Conservation (phyloP, 345 rosid genomes). For the Anastatica hierochuntica region DNA sequence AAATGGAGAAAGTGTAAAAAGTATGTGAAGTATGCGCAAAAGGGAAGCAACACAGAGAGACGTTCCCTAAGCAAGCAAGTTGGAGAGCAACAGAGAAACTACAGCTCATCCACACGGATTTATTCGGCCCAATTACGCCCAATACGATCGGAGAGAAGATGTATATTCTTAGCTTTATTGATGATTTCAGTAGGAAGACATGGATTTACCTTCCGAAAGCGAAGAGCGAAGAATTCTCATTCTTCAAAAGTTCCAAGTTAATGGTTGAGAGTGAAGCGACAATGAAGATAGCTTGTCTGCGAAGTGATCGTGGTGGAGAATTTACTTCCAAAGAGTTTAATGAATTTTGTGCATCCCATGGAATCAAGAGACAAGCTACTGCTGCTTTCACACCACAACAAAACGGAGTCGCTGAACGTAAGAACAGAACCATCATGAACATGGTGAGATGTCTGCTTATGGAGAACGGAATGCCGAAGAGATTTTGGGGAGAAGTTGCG, state of each 20-base stretch:
- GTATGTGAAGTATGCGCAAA: not conserved
- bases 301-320: not conserved
- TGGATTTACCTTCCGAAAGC: no score
- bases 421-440: not conserved
- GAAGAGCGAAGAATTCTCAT: not conserved
- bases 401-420: not conserved
- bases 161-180: no score
- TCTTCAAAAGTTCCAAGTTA: not conserved
- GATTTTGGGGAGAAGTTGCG: not conserved
- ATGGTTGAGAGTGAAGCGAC: not conserved
- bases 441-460: not conserved
- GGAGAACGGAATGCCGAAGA: not conserved
- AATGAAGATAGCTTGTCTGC: not conserved
- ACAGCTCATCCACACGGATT: not conserved
- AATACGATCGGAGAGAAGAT: no score
- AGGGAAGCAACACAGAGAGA: not conserved
- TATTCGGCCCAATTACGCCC: no score
- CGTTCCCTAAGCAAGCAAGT: not conserved
- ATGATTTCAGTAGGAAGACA: no score
- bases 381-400: not conserved
- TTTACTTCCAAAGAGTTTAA: not conserved
- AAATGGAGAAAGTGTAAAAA: not conserved
- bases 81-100: not conserved
- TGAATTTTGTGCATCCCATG: not conserved
- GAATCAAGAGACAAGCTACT: not conserved